Percentiles rank a stretch among this genome's conserved stretches.
phyloP scores from a whole-genome alignment of 345 rosid species.

The Boechera divaricarpa region DNA sequence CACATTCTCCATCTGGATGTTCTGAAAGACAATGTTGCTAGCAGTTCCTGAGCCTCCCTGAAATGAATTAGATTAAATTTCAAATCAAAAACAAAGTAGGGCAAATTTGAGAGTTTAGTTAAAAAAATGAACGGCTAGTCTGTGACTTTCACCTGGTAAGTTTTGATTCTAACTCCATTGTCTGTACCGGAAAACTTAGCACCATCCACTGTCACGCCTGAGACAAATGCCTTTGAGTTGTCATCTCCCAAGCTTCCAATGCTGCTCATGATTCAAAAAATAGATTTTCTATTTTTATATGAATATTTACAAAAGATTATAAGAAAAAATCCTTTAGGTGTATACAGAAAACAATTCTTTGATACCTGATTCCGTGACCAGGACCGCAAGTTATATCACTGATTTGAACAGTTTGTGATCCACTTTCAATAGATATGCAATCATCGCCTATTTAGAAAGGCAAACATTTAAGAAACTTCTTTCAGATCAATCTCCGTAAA shows the following conservation, averaged over 20 bases:
- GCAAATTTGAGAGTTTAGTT: background rate
- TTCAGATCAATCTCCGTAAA: background rate
- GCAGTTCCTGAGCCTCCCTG: slow-evolving; percentile 95
- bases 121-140: background rate
- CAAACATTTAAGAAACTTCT: background rate
- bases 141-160: slow-evolving; percentile 66
- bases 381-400: slow-evolving; percentile 46
- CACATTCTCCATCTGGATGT: slow-evolving; percentile 74
- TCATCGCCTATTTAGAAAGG: slow-evolving; percentile 65
- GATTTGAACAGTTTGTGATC: slow-evolving; percentile 44
- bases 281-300: background rate
- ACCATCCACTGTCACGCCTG: slow-evolving; percentile 67
- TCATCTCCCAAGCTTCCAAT: slow-evolving; percentile 79
- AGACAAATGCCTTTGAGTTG: slow-evolving; percentile 63
- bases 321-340: background rate
- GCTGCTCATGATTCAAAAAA: slow-evolving; percentile 44
- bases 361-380: slow-evolving; percentile 47
- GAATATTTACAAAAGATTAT: background rate
- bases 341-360: background rate
- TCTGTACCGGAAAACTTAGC: slow-evolving; percentile 68
- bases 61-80: background rate
- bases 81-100: background rate
- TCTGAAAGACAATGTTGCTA: slow-evolving; percentile 67
- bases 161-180: slow-evolving; percentile 91
- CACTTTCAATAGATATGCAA: slow-evolving; percentile 68